phyloP scores from a whole-genome alignment of 2,329 filamentous ascomycete species.

The Falciphora oryzae region DNA sequence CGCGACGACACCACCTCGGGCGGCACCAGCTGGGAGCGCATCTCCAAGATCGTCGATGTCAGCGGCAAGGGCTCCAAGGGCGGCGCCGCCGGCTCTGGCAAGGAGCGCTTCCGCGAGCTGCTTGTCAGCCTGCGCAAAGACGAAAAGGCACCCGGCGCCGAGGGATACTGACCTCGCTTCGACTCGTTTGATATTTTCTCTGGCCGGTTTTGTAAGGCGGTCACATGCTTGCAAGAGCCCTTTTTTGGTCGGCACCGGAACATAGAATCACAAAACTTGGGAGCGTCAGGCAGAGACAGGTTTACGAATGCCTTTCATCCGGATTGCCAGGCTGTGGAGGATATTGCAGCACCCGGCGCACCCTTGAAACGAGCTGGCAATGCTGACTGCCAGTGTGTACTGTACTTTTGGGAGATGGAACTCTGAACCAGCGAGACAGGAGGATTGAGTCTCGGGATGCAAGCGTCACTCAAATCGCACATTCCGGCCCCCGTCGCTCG shows the following conservation, averaged over 20 bases:
- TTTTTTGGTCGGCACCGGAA: neutral
- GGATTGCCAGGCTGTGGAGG: neutral
- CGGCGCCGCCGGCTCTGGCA: slow-evolving; percentile 83
- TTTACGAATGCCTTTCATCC: neutral
- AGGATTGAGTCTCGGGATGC: neutral
- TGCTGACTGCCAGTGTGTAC: neutral
- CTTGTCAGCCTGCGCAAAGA: slow-evolving; percentile 86
- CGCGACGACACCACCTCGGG: slow-evolving; percentile 91
- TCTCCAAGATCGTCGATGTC: slow-evolving; percentile 94
- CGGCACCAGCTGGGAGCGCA: slow-evolving; percentile 97
- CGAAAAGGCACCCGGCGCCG: slow-evolving; percentile 70
- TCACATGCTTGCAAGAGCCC: neutral
- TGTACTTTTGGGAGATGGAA: neutral
- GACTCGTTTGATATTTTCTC: neutral
- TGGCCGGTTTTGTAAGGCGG: no score
- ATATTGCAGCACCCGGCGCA: neutral
- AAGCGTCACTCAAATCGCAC: neutral
- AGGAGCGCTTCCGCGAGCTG: slow-evolving; percentile 92
- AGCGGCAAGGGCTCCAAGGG: slow-evolving; percentile 88
- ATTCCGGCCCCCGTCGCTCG: neutral
- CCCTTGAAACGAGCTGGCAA: neutral
- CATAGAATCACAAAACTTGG: neutral
- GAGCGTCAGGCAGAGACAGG: neutral
- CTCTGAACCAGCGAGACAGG: neutral
- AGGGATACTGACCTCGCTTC: slow-evolving; percentile 45